These are phyloP conservation scores for Alternaria gansuensis DNA, from an alignment of 2,329 filamentous ascomycete species.

Conservation along the genomic window DNA sequence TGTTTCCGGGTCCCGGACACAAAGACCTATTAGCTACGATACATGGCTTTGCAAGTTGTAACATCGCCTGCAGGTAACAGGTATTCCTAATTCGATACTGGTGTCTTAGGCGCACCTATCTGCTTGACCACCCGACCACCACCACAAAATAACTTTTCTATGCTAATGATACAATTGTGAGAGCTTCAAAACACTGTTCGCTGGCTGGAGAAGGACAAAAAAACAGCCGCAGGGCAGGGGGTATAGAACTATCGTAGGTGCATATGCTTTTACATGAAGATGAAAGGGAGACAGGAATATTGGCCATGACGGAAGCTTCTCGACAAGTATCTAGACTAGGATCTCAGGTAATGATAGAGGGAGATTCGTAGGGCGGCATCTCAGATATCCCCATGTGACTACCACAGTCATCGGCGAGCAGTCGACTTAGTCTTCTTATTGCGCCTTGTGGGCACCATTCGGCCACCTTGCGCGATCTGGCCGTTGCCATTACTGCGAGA, in stretches of 20 bases:
- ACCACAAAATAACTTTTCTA: neutral
- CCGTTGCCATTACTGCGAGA: constrained; percentile 71
- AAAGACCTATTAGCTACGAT: too few species aligned
- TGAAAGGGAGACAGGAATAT: neutral
- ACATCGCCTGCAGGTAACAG: too few species aligned
- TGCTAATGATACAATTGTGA: neutral
- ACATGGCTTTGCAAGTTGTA: too few species aligned
- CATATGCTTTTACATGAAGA: constrained; percentile 2
- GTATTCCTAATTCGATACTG: neutral
- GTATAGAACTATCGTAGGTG: constrained; percentile 18
- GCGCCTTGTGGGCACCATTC: constrained; percentile 56
- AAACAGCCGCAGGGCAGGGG: constrained; percentile 13
- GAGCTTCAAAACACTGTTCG: too few species aligned
- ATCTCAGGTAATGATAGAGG: too few species aligned
- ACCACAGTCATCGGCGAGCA: constrained; percentile 15
- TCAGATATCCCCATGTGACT: neutral
- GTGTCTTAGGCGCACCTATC: neutral
- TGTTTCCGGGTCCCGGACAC: too few species aligned
- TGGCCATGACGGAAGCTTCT: neutral
- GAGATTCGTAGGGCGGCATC: neutral
- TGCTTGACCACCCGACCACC: neutral
- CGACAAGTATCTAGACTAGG: neutral
- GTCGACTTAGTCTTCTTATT: constrained; percentile 42
- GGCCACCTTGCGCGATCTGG: constrained; percentile 63
- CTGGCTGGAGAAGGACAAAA: neutral